Conservation (phyloP, 2,329 filamentous ascomycete genomes). For the Beauveria sp. region DNA sequence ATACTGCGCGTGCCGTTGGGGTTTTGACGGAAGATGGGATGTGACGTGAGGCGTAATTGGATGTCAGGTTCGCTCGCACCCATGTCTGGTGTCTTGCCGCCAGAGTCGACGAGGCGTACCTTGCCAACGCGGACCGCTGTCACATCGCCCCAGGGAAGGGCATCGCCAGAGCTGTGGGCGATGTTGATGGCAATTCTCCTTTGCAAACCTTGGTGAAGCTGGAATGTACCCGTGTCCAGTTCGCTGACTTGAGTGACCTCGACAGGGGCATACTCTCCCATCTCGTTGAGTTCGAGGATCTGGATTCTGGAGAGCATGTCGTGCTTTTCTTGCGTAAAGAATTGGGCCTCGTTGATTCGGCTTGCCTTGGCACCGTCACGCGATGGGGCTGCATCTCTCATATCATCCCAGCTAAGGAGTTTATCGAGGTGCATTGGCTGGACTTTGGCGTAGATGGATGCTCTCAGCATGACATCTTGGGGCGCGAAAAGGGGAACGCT, state of each 20-base stretch:
- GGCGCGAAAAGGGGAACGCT: slow-evolving; percentile 71
- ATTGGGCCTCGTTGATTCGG: slow-evolving; percentile 83
- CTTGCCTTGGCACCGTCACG: slow-evolving; percentile 49
- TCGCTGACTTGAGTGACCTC: slow-evolving; percentile 84
- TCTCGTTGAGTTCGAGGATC: slow-evolving; percentile 84
- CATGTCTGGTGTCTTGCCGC: slow-evolving; percentile 77
- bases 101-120: slow-evolving; percentile 75
- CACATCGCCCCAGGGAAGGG: slow-evolving; percentile 81
- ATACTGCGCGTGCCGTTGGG: slow-evolving; percentile 85
- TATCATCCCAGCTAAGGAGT: slow-evolving; percentile 96
- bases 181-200: slow-evolving; percentile 79
- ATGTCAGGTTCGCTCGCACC: slow-evolving; percentile 66
- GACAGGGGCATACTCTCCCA: slow-evolving; percentile 83
- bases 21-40: slow-evolving; percentile 75
- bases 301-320: slow-evolving; percentile 85
- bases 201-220: slow-evolving; percentile 91
- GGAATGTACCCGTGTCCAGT: slow-evolving; percentile 82
- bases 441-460: slow-evolving; percentile 86
- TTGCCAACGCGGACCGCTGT: slow-evolving; percentile 69
- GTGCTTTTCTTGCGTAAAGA: slow-evolving; percentile 87
- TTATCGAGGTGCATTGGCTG: slow-evolving; percentile 94
- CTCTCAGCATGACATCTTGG: slow-evolving; percentile 66
- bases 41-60: slow-evolving; percentile 65
- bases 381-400: slow-evolving; percentile 68
- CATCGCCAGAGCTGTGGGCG: slow-evolving; percentile 85